Evolutionary conservation across 2,329 filamentous ascomycete genomes (phyloP), one percentile per base, ranked within the genome.

Genomic region (Fusarium nematophilum): DNA sequence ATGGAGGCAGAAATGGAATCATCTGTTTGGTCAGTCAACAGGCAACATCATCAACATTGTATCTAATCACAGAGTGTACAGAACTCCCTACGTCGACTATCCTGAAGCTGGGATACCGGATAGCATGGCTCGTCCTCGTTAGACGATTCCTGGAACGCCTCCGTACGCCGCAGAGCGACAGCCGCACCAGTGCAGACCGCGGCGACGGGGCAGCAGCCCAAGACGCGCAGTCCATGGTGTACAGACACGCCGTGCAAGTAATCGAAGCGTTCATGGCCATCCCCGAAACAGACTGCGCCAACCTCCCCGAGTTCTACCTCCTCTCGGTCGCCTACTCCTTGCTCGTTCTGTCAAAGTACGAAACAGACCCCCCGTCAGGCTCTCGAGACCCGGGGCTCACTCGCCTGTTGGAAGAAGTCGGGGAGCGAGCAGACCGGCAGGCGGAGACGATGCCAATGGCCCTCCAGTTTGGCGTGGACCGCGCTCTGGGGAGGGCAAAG

Each of bases 1-100:
- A 4, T 65, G 62, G 62, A 62, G 48, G 27, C 57, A 62, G 33
- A 58, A 65, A 53, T 65, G 62, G 59, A 42, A 37, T 2, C 53
- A 65, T 15, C 14, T 65, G 9, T 46, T 65, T 11, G 54, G 62
- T 65, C 15, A 50, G 46, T 9, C 8, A 13, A 8, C 15, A 15
- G 2, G 17, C 7, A 9, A 14, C 14, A 17, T 5, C 0, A 4
- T 6, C 3, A 9, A 5, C 11, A 4, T 1, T 3, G 7, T 43
- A n/a, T n/a, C n/a, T n/a, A n/a, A n/a, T 59, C 4, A 59, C 14
- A 6, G 11, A 3, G 3, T 15, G 23, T 5, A 6, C 9, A 59
- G 57, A 59, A 5, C 9, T 59, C 11, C 49, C 57, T 9, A 50
- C 57, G 15, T 38, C 55, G 2, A 23, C 49, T 4, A 49, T 43